Evolutionary conservation across 345 rosid species (phyloP).

Genomic region (Rhodamnia argentea): DNA sequence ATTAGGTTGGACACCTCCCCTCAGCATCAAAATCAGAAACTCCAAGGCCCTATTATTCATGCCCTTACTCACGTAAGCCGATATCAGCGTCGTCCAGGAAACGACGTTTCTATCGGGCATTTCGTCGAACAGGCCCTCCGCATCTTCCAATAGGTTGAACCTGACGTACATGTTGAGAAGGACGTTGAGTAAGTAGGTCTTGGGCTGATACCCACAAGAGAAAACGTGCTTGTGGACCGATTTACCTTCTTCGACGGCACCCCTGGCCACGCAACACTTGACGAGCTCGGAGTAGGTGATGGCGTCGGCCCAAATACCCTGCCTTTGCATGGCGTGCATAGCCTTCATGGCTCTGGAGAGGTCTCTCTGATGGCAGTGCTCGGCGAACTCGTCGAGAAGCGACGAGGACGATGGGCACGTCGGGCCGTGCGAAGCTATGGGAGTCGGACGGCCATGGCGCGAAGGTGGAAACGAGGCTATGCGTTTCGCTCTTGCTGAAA

Average conservation of each 20-base stretch:
- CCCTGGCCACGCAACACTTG: conserved; percentile 40
- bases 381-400: conserved; percentile 37
- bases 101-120: conserved; percentile 24
- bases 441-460: not conserved
- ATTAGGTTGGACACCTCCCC: conserved; percentile 49
- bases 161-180: conserved; percentile 47
- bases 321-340: conserved; percentile 39
- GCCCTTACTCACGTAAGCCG: conserved; percentile 35
- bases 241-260: conserved; percentile 37
- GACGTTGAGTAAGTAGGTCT: conserved; percentile 32
- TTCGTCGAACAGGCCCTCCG: conserved; percentile 24
- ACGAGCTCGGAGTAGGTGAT: conserved; percentile 44
- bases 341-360: conserved; percentile 43
- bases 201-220: conserved; percentile 29
- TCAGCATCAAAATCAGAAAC: conserved; percentile 34
- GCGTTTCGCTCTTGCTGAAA: not conserved
- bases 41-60: conserved; percentile 12
- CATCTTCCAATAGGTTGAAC: conserved; percentile 28
- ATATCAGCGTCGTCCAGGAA: conserved; percentile 73
- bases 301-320: conserved; percentile 38
- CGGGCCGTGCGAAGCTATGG: not conserved
- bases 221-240: conserved; percentile 41
- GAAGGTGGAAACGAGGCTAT: not conserved
- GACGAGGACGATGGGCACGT: not conserved
- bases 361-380: conserved; percentile 39